Conservation (phyloP, 2,329 filamentous ascomycete genomes). For the Cercospora brassicicola region DNA sequence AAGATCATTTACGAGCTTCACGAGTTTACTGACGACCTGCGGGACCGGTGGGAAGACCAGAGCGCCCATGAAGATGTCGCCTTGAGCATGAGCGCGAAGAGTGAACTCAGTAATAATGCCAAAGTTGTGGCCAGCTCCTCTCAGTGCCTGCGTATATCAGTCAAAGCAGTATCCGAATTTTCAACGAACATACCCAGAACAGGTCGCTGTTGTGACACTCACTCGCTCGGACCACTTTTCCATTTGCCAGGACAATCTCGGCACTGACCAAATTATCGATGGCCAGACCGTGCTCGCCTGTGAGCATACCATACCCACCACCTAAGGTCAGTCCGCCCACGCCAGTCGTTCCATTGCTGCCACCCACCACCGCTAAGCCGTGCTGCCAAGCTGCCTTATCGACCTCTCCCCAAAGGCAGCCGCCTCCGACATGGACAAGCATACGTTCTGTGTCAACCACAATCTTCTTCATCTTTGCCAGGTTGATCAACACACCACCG, state of each 20-base stretch:
- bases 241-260: conserved; percentile 46
- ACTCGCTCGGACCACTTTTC: conserved; percentile 43
- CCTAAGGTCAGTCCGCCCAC: conserved; percentile 60
- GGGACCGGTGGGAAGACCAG: conserved; percentile 39
- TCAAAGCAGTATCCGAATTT: background rate
- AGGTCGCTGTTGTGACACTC: conserved; percentile 49
- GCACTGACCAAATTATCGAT: conserved; percentile 52
- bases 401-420: conserved; percentile 31
- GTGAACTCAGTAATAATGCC: conserved; percentile 50
- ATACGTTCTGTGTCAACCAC: background rate
- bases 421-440: conserved; percentile 23
- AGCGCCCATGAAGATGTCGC: conserved; percentile 41
- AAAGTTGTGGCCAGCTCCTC: conserved; percentile 50
- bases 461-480: background rate
- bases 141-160: conserved; percentile 30
- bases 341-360: conserved; percentile 63
- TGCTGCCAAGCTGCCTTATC: conserved; percentile 53
- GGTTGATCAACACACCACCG: background rate
- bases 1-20: background rate
- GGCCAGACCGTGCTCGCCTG: conserved; percentile 55
- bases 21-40: background rate
- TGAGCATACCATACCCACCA: conserved; percentile 46
- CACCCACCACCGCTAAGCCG: conserved; percentile 60
- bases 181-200: conserved; percentile 45
- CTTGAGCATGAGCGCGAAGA: conserved; percentile 40